Evolutionary conservation across 2,329 filamentous ascomycete species (phyloP).

Genomic region (Monosporascus cannonballus): DNA sequence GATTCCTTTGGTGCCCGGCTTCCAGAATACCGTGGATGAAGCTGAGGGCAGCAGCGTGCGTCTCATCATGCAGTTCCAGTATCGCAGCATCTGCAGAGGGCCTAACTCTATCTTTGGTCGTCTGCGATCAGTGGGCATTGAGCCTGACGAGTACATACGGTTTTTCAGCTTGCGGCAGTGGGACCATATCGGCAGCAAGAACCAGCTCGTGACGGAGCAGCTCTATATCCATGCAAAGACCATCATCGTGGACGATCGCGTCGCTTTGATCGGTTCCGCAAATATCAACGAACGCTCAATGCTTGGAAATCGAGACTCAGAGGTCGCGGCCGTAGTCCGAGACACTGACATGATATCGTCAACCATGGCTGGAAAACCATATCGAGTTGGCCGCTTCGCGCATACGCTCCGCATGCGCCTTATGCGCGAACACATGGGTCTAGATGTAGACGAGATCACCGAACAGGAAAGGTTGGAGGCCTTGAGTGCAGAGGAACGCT

Average conservation of each 20-base stretch:
- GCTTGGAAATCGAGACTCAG: slow-evolving; percentile 86
- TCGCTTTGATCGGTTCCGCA: slow-evolving; percentile 90
- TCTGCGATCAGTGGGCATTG: slow-evolving; percentile 71
- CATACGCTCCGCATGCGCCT: slow-evolving; percentile 87
- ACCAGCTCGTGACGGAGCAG: slow-evolving; percentile 86
- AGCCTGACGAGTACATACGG: slow-evolving; percentile 90
- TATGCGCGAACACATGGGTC: slow-evolving; percentile 94
- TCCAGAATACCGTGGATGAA: slow-evolving; percentile 92
- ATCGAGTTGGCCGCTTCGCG: slow-evolving; percentile 85
- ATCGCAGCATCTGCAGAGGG: slow-evolving; percentile 89
- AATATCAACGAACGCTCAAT: slow-evolving; percentile 99
- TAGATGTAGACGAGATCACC: slow-evolving; percentile 87
- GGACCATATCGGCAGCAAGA: slow-evolving; percentile 81
- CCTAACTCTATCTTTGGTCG: slow-evolving; percentile 88
- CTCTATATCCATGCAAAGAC: slow-evolving; percentile 97
- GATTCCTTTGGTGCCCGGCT: slow-evolving; percentile 96
- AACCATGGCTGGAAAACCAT: slow-evolving; percentile 83
- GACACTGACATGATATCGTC: slow-evolving; percentile 92
- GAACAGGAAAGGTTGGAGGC: slow-evolving; percentile 70
- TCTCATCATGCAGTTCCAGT: slow-evolving; percentile 95
- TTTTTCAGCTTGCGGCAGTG: slow-evolving; percentile 91
- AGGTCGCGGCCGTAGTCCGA: slow-evolving; percentile 81
- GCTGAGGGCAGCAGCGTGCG: slow-evolving; percentile 92
- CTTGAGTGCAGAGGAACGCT: slow-evolving; percentile 49
- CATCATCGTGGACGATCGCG: slow-evolving; percentile 90